These are phyloP conservation scores for Cadophora sp. DNA, from an alignment of 2,329 filamentous ascomycete species.

Conservation along the genomic window DNA sequence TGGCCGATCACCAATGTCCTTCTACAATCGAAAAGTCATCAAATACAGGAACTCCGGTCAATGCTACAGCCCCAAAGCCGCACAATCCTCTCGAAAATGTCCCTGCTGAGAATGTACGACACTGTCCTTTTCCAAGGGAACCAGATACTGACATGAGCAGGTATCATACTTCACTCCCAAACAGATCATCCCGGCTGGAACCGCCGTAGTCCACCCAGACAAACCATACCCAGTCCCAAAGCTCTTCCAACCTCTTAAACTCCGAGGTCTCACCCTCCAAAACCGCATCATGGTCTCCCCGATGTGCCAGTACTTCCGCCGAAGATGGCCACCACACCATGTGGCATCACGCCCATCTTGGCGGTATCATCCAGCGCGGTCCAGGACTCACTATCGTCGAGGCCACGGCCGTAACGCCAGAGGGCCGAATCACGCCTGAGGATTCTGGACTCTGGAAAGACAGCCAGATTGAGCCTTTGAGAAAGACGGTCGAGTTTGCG, in stretches of 20 bases:
- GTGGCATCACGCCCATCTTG: constrained; percentile 78
- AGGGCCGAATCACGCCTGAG: constrained; percentile 44
- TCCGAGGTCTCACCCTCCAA: constrained; percentile 59
- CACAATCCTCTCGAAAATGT: constrained; percentile 9
- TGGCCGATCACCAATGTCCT: constrained; percentile 12
- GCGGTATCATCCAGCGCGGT: constrained; percentile 78
- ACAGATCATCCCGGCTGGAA: constrained; percentile 51
- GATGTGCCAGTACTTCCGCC: constrained; percentile 70
- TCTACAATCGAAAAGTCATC: constrained; percentile 8
- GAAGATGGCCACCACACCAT: constrained; percentile 75
- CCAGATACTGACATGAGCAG: background rate
- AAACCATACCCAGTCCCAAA: constrained; percentile 57
- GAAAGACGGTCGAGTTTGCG: constrained; percentile 49
- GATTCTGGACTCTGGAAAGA: constrained; percentile 46
- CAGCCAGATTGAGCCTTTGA: constrained; percentile 46
- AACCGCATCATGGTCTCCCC: constrained; percentile 69
- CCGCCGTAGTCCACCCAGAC: constrained; percentile 44
- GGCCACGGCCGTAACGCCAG: constrained; percentile 43
- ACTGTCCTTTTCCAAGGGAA: background rate
- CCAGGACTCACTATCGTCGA: constrained; percentile 62
- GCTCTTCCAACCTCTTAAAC: constrained; percentile 47
- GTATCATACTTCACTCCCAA: constrained; percentile 52
- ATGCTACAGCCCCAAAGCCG: background rate
- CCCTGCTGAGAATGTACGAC: constrained; percentile 1
- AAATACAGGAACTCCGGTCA: background rate